Conservation (phyloP, 352 stramenopile genomes). For the Phytophthora meadii region DNA sequence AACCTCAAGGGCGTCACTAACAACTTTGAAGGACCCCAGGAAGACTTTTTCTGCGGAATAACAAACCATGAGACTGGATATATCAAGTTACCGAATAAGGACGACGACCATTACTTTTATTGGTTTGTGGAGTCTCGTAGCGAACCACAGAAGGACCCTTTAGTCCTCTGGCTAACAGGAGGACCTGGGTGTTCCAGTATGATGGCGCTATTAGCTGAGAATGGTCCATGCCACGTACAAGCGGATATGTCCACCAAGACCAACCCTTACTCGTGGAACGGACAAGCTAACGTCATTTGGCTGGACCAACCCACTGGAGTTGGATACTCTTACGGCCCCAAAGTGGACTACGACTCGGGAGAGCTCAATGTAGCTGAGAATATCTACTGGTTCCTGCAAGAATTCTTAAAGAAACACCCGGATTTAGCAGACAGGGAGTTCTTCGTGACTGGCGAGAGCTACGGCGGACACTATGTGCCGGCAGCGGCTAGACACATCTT, state of each 20-base stretch:
- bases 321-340: slow-evolving; percentile 67
- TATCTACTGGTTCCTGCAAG: slow-evolving; percentile 79
- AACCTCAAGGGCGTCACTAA: slow-evolving; percentile 29
- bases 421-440: slow-evolving; percentile 55
- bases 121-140: slow-evolving; percentile 67
- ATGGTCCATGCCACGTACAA: slow-evolving; percentile 66
- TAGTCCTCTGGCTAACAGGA: slow-evolving; percentile 75
- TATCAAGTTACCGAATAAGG: slow-evolving; percentile 57
- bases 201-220: slow-evolving; percentile 62
- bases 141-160: slow-evolving; percentile 43
- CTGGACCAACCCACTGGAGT: slow-evolving; percentile 73
- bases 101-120: slow-evolving; percentile 74
- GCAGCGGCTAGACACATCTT: slow-evolving; percentile 61
- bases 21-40: slow-evolving; percentile 13
- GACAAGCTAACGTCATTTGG: slow-evolving; percentile 75
- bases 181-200: slow-evolving; percentile 71
- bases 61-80: slow-evolving; percentile 53
- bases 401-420: slow-evolving; percentile 64
- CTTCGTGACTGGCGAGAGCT: slow-evolving; percentile 75
- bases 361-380: slow-evolving; percentile 68
- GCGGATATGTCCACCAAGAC: slow-evolving; percentile 48
- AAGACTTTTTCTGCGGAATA: slow-evolving; percentile 50
- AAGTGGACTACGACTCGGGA: slow-evolving; percentile 49
- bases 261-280: slow-evolving; percentile 74
- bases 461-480: slow-evolving; percentile 74